A percentile compares a stretch with the other conserved stretches of the same genome.
These are phyloP conservation scores for Acanthamoeba castellanii DNA, from an alignment of 208 protist genomes.

Conservation along the genomic window DNA sequence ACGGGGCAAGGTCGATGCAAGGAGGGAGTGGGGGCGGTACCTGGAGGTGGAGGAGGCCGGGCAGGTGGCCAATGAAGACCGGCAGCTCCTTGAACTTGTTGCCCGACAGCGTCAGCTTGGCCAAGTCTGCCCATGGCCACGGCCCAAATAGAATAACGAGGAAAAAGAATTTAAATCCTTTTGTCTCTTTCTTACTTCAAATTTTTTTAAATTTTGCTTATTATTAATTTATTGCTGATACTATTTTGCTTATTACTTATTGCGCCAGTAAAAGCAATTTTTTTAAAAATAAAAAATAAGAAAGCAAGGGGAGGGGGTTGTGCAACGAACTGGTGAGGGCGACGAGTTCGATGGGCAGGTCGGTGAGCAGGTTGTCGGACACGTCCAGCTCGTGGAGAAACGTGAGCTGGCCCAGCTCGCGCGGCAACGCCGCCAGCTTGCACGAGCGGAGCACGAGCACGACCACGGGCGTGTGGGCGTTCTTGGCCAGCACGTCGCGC, in stretches of 20 bases:
- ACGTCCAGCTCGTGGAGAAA: conserved; percentile 40
- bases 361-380: conserved; percentile 8
- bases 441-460: background rate
- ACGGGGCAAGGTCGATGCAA: no score
- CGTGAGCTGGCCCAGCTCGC: background rate
- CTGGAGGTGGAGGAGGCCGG: background rate
- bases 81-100: conserved; percentile 48
- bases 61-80: background rate
- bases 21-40: background rate
- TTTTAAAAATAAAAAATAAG: background rate
- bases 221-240: background rate
- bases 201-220: background rate
- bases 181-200: background rate
- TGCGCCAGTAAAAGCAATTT: background rate
- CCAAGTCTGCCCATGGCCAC: background rate
- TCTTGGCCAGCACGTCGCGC: background rate
- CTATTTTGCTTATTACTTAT: background rate
- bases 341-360: background rate
- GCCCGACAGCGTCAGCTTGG: background rate
- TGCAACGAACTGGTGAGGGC: background rate
- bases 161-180: no score
- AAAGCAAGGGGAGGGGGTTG: background rate
- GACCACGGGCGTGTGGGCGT: background rate
- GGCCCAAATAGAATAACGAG: background rate
- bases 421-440: background rate